Conservation (phyloP, 148 eudicot genomes). For the Gaultheria prostrata region DNA sequence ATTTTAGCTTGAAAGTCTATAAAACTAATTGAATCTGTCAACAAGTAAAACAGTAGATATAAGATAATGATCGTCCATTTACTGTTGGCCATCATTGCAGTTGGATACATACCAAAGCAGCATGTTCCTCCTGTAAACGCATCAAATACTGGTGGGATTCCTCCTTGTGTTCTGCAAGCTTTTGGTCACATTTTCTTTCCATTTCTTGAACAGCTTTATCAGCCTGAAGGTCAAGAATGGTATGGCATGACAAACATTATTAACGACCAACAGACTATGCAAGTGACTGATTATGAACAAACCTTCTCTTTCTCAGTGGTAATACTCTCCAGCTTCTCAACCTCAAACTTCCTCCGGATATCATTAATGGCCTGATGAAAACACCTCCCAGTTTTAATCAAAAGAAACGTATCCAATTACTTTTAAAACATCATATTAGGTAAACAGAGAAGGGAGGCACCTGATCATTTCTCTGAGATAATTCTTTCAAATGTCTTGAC, state of each 20-base stretch:
- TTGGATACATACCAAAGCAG: constrained; percentile 52
- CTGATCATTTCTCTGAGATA: constrained; percentile 95
- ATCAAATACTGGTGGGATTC: constrained; percentile 54
- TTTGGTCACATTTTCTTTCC: constrained; percentile 57
- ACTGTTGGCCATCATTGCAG: neutral
- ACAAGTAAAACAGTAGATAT: neutral
- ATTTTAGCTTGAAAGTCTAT: neutral
- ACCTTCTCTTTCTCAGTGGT: constrained; percentile 91
- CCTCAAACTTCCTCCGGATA: constrained; percentile 82
- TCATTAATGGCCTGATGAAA: constrained; percentile 86
- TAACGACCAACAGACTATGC: neutral
- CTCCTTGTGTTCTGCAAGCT: constrained; percentile 63
- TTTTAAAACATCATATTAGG: neutral
- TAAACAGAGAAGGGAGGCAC: constrained; percentile 26
- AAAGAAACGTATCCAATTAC: neutral
- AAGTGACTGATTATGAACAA: constrained; percentile 17
- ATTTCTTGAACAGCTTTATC: constrained; percentile 62
- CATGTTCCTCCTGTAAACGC: constrained; percentile 73
- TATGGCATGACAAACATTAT: constrained; percentile 5
- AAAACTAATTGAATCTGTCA: neutral
- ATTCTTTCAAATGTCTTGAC: constrained; percentile 90
- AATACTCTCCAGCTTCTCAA: constrained; percentile 78
- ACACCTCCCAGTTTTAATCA: constrained; percentile 15
- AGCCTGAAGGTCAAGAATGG: constrained; percentile 53
- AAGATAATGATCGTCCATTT: constrained; percentile 4